Conservation (phyloP, 148 eudicot species). For the Agrostemma githago region DNA sequence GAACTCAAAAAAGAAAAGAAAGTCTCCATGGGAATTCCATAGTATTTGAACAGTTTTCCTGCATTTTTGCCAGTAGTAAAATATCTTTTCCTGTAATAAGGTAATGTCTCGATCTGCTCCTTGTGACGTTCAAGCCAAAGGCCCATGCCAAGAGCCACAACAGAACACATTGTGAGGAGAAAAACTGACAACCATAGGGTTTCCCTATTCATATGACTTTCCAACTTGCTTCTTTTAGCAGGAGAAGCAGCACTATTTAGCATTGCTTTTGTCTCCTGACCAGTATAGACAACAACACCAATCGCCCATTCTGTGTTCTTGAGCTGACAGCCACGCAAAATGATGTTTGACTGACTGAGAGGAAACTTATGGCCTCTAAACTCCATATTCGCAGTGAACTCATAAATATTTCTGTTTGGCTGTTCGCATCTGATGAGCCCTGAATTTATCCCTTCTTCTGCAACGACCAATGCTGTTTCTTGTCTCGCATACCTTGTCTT, state of each 20-base stretch:
- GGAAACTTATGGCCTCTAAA: conserved; percentile 58
- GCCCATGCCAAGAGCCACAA: conserved; percentile 84
- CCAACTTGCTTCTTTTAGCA: conserved; percentile 86
- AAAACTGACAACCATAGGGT: conserved; percentile 83
- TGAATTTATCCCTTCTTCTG: conserved; percentile 46
- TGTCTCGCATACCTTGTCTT: conserved; percentile 95
- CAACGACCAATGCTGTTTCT: conserved; percentile 63
- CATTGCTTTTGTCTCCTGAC: conserved; percentile 99
- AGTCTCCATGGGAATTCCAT: conserved; percentile 85
- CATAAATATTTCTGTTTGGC: conserved; percentile 90
- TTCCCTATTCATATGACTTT: conserved; percentile 84
- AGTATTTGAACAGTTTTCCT: conserved; percentile 60
- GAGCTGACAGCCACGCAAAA: conserved; percentile 94
- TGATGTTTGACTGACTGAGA: conserved; percentile 84
- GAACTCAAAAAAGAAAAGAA: conserved; percentile 91
- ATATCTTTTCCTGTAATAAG: conserved; percentile 76
- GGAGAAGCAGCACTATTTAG: conserved; percentile 86
- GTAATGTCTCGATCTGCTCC: conserved; percentile 69
- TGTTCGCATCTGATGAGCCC: conserved; percentile 89
- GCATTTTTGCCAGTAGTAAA: conserved; percentile 36
- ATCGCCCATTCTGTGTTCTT: conserved; percentile 91
- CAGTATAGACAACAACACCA: conserved; percentile 93
- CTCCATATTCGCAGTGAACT: conserved; percentile 93
- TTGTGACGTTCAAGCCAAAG: conserved; percentile 71
- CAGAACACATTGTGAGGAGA: conserved; percentile 80